These are phyloP conservation scores for Metrosideros polymorpha DNA, from an alignment of 441 rosid species.

Conservation along the genomic window DNA sequence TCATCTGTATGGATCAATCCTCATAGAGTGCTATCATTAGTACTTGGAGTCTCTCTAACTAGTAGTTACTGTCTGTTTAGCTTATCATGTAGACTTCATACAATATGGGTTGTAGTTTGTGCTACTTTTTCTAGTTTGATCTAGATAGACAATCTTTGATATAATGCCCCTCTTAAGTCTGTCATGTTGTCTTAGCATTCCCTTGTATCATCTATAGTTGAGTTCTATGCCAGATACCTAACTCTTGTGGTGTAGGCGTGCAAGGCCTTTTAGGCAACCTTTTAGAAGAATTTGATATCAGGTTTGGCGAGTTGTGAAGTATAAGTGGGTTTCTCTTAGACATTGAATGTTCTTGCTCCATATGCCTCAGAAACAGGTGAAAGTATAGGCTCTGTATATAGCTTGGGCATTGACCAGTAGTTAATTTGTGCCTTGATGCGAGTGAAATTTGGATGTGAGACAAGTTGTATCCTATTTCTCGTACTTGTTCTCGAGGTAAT, in stretches of 20 bases:
- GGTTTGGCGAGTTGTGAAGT: neutral
- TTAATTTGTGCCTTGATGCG: neutral
- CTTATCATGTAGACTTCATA: constrained; percentile 33
- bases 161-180: constrained; percentile 8
- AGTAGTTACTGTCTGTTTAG: constrained; percentile 15
- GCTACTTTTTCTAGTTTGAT: constrained; percentile 14
- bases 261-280: neutral
- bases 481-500: neutral
- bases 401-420: neutral
- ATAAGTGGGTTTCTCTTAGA: neutral
- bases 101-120: constrained; percentile 15
- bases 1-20: constrained; percentile 23
- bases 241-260: neutral
- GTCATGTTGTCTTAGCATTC: neutral
- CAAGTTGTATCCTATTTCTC: neutral
- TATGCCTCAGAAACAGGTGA: neutral
- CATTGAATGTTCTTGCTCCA: neutral
- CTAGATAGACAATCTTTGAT: constrained; percentile 17
- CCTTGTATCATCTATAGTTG: neutral
- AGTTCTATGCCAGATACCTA: neutral
- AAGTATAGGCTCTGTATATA: neutral
- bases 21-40: constrained; percentile 17
- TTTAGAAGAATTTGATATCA: neutral
- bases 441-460: neutral
- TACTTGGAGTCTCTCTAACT: constrained; percentile 16